A percentile compares a stretch with the other conserved stretches of the same genome.
phyloP scores from a whole-genome alignment of 371 early-diverging fungal species.

The Mortierella polycephala region DNA sequence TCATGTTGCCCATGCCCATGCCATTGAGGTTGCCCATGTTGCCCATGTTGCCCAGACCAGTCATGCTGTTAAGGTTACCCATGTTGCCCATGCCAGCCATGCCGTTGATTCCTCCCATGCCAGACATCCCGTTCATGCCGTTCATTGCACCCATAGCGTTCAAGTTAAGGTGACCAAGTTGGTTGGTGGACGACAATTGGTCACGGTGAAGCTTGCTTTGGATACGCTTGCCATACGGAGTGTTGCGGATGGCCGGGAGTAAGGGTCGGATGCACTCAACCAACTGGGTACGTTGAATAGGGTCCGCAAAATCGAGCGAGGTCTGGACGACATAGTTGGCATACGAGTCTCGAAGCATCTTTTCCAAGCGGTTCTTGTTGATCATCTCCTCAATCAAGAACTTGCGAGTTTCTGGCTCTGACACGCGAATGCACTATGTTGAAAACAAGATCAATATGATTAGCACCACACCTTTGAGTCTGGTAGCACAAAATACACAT shows the following conservation, averaged over 20 bases:
- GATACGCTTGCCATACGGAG: constrained; percentile 91
- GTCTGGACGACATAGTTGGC: constrained; percentile 95
- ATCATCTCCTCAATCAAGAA: constrained; percentile 80
- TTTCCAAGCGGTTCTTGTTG: constrained; percentile 72
- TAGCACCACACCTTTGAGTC: no score
- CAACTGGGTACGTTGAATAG: constrained; percentile 76
- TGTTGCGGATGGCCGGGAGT: constrained; percentile 82
- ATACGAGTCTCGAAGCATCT: constrained; percentile 85
- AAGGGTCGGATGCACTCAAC: constrained; percentile 83
- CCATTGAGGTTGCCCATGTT: constrained; percentile 20
- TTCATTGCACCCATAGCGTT: constrained; percentile 26
- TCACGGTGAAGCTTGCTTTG: constrained; percentile 81
- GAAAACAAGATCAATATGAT: not conserved
- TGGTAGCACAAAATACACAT: not conserved
- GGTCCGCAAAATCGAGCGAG: constrained; percentile 87
- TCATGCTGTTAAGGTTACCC: constrained; percentile 25
- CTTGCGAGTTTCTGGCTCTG: constrained; percentile 75
- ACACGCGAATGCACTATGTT: constrained; percentile 80
- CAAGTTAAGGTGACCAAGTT: constrained; percentile 24
- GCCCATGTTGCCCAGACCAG: constrained; percentile 4
- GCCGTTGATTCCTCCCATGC: constrained; percentile 22
- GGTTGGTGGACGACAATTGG: constrained; percentile 37
- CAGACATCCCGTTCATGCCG: constrained; percentile 22
- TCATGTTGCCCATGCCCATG: constrained; percentile 30
- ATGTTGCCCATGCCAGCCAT: constrained; percentile 28